Evolutionary conservation across 1,284 basidiomycete species (phyloP).

Genomic region (Earliella scabrosa): DNA sequence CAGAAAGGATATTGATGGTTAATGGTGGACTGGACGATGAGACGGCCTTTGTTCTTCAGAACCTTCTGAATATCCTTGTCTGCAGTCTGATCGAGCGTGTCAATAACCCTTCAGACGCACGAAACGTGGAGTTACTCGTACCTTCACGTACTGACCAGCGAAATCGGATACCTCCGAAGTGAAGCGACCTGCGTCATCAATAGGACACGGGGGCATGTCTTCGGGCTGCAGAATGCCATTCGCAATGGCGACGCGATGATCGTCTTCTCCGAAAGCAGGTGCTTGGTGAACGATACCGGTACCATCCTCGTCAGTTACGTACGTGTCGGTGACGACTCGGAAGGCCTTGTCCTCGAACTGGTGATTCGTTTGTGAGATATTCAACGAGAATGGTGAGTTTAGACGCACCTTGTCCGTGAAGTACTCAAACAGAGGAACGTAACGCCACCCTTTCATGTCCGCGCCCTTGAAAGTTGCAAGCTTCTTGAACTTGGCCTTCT

Average conservation of each 20-base stretch:
- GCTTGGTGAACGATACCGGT: slow-evolving; percentile 99
- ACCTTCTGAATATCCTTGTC: slow-evolving; percentile 95
- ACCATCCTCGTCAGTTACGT: slow-evolving; percentile 93
- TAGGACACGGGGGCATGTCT: slow-evolving; percentile 94
- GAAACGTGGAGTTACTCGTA: slow-evolving; percentile 30
- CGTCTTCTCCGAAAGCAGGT: slow-evolving; percentile 98
- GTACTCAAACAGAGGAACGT: slow-evolving; percentile 95
- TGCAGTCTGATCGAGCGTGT: slow-evolving; percentile 79
- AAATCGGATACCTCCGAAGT: slow-evolving; percentile 92
- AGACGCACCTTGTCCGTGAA: slow-evolving; percentile 85
- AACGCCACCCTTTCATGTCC: slow-evolving; percentile 97
- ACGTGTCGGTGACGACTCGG: slow-evolving; percentile 88
- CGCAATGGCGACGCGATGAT: slow-evolving; percentile 91
- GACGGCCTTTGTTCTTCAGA: slow-evolving; percentile 85
- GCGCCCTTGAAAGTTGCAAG: slow-evolving; percentile 85
- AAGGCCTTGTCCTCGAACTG: slow-evolving; percentile 94
- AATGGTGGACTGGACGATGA: slow-evolving; percentile 88
- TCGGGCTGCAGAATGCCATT: slow-evolving; percentile 84
- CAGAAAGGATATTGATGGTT: slow-evolving; percentile 97
- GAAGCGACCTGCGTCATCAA: slow-evolving; percentile 91
- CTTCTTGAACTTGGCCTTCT: slow-evolving; percentile 97
- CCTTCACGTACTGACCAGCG: slow-evolving; percentile 92
- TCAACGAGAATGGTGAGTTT: neutral
- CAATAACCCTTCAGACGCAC: too few species aligned
- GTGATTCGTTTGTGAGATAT: too few species aligned